phyloP scores from a whole-genome alignment of 2,329 filamentous ascomycete species.

The Fusarium subtropicale region DNA sequence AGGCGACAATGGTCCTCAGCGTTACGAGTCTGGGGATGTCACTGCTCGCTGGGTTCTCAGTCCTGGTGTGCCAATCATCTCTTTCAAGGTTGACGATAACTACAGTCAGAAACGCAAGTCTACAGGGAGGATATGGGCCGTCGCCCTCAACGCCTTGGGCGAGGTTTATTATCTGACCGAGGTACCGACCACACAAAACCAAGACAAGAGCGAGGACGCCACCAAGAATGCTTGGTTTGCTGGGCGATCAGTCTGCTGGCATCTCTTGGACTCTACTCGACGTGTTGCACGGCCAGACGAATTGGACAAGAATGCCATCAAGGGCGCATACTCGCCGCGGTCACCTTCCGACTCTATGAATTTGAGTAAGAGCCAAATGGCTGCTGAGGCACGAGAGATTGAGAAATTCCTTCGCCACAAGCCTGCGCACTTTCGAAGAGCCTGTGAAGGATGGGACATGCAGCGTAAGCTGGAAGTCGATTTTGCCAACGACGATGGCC shows the following conservation, averaged over 20 bases:
- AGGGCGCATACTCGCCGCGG: slow-evolving; percentile 83
- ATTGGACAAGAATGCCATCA: slow-evolving; percentile 73
- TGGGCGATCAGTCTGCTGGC: slow-evolving; percentile 84
- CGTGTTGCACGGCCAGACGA: slow-evolving; percentile 79
- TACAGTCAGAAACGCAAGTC: slow-evolving; percentile 78
- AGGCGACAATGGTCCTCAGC: slow-evolving; percentile 65
- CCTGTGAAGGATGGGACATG: slow-evolving; percentile 94
- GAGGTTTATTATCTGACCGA: slow-evolving; percentile 89
- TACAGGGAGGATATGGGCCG: slow-evolving; percentile 84
- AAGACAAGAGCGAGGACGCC: slow-evolving; percentile 63
- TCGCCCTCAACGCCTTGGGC: slow-evolving; percentile 91
- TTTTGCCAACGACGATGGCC: slow-evolving; percentile 84
- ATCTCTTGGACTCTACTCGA: slow-evolving; percentile 80
- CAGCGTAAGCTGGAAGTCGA: slow-evolving; percentile 85
- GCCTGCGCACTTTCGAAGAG: slow-evolving; percentile 81
- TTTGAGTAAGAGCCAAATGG: slow-evolving; percentile 75
- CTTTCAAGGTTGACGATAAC: slow-evolving; percentile 84
- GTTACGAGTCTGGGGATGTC: slow-evolving; percentile 78
- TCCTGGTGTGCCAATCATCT: slow-evolving; percentile 91
- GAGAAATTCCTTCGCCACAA: slow-evolving; percentile 78
- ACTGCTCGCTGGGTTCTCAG: slow-evolving; percentile 91
- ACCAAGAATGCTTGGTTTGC: slow-evolving; percentile 81
- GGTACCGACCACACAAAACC: slow-evolving; percentile 68
- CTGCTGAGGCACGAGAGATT: slow-evolving; percentile 83
- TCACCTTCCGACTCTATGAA: slow-evolving; percentile 81